Percentiles rank a stretch among this genome's conserved stretches.
These are phyloP conservation scores for Vaccinium myrtillus DNA, from an alignment of 148 eudicot species.

Conservation along the genomic window DNA sequence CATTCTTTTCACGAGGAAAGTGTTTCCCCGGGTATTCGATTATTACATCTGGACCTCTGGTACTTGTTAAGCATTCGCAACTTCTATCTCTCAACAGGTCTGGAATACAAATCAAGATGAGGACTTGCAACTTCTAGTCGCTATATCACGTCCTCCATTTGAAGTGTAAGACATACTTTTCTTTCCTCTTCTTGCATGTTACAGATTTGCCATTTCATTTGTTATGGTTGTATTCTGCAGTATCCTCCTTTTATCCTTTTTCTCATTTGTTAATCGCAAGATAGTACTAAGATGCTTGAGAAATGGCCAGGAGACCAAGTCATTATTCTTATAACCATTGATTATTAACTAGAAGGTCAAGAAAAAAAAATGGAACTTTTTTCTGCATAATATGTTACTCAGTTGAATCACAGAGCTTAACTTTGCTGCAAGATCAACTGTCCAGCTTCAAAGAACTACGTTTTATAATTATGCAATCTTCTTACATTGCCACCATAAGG, in stretches of 20 bases:
- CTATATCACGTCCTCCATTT: conserved; percentile 81
- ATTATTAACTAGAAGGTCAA: background rate
- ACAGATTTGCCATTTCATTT: background rate
- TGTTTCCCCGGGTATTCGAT: background rate
- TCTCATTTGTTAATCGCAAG: background rate
- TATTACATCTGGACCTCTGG: background rate
- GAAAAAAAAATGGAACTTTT: background rate
- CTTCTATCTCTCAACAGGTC: conserved; percentile 41
- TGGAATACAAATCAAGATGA: conserved; percentile 57
- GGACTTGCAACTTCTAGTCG: conserved; percentile 67
- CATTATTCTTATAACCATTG: background rate
- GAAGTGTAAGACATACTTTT: conserved; percentile 58
- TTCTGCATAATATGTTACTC: background rate
- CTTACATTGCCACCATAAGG: background rate
- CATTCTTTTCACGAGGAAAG: background rate
- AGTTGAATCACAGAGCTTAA: background rate
- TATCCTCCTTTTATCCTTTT: background rate
- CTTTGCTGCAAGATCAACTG: background rate
- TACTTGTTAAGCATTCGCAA: background rate
- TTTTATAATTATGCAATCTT: background rate
- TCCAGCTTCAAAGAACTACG: background rate
- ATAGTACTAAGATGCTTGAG: background rate
- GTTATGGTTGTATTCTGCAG: background rate
- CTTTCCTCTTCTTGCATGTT: background rate
- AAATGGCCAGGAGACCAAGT: background rate